Percentiles rank a stretch among this genome's conserved stretches.
Evolutionary conservation across 2,329 filamentous ascomycete species (phyloP).

Genomic region (Venturia asperata): DNA sequence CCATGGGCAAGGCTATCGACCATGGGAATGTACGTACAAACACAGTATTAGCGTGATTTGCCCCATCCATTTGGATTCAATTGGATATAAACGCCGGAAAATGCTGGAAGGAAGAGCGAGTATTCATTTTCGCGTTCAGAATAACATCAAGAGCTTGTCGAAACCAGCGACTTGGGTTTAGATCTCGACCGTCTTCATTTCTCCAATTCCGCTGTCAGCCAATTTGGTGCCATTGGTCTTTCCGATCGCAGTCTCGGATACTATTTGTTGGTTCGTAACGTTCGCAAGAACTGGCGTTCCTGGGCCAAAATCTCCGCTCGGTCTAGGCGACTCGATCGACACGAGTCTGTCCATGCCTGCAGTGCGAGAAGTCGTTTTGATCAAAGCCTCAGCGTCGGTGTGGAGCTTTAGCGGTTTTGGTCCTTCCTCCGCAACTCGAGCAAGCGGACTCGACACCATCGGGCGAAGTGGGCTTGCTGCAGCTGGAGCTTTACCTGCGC

Average conservation of each 20-base stretch:
- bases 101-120: constrained; percentile 10
- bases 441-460: constrained; percentile 64
- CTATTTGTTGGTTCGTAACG: constrained; percentile 23
- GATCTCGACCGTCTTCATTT: constrained; percentile 46
- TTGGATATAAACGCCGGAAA: constrained; percentile 11
- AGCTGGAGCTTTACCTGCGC: constrained; percentile 46
- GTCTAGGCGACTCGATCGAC: constrained; percentile 36
- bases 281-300: constrained; percentile 20
- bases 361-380: constrained; percentile 21
- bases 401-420: constrained; percentile 34
- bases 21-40: constrained; percentile 4
- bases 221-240: not conserved
- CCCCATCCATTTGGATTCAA: constrained; percentile 6
- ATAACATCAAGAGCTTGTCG: not conserved
- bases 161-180: constrained; percentile 20
- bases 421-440: constrained; percentile 65
- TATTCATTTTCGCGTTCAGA: constrained; percentile 12
- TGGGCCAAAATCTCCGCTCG: constrained; percentile 31
- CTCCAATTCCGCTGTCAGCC: constrained; percentile 14
- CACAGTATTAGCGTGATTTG: constrained; percentile 5
- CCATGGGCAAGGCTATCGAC: not conserved
- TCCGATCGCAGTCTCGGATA: constrained; percentile 21
- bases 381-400: constrained; percentile 29
- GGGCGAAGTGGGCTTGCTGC: constrained; percentile 55
- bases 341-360: constrained; percentile 34